Percentiles rank a stretch among this genome's conserved stretches.
These are phyloP conservation scores for Alternaria longipes DNA, from an alignment of 2,329 filamentous ascomycete genomes.

Conservation along the genomic window DNA sequence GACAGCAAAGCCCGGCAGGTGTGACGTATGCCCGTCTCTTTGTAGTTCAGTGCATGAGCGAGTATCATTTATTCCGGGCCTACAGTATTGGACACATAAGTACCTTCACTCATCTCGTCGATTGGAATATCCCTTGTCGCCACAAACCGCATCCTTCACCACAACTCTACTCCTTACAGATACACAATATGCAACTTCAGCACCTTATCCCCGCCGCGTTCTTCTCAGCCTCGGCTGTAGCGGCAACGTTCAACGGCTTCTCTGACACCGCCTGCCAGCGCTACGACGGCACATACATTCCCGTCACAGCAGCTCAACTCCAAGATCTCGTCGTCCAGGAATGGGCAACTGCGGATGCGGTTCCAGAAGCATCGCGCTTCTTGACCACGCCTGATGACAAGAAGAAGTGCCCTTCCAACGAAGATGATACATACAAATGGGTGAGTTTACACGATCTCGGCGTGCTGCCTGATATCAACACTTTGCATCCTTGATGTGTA, in stretches of 20 bases:
- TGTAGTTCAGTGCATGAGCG: neutral
- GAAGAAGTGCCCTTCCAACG: neutral
- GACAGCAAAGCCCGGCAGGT: neutral
- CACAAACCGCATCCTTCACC: neutral
- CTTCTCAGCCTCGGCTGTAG: neutral
- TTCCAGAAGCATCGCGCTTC: neutral
- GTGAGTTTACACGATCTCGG: neutral
- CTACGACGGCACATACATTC: neutral
- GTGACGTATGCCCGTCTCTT: neutral
- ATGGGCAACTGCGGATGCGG: neutral
- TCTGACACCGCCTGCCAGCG: neutral
- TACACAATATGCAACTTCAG: neutral
- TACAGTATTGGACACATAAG: neutral
- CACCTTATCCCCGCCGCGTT: neutral
- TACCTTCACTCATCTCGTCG: neutral
- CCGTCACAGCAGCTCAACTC: neutral
- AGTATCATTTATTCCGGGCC: neutral
- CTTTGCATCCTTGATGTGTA: neutral
- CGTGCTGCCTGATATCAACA: neutral
- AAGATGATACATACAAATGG: neutral
- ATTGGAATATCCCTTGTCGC: neutral
- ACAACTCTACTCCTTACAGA: accelerated
- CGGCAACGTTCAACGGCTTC: constrained; percentile 2
- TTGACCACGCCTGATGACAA: neutral
- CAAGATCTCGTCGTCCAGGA: neutral